These are phyloP conservation scores for Stephania japonica DNA, from an alignment of 164 flowering plant genomes.

Conservation along the genomic window DNA sequence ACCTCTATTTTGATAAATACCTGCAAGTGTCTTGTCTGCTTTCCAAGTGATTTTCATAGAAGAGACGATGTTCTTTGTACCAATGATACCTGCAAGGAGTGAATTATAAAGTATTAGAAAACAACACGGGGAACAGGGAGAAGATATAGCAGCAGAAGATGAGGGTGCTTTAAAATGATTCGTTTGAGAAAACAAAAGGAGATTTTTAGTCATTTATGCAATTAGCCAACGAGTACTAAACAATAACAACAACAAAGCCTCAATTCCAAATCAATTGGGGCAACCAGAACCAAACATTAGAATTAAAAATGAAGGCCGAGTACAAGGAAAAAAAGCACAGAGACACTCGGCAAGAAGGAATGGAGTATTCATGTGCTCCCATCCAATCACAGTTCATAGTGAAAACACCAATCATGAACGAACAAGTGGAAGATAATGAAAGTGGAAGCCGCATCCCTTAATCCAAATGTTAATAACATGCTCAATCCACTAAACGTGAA, in stretches of 20 bases:
- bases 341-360: too few species aligned
- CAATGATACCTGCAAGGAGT: slow-evolving; percentile 76
- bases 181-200: slow-evolving; percentile 32
- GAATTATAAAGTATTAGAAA: slow-evolving; percentile 58
- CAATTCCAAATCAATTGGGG: neutral
- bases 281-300: too few species aligned
- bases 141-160: slow-evolving; percentile 41
- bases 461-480: neutral
- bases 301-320: too few species aligned
- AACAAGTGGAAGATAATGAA: too few species aligned
- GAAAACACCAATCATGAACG: too few species aligned
- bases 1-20: slow-evolving; percentile 15
- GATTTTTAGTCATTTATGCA: neutral
- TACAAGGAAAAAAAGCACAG: too few species aligned
- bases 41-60: slow-evolving; percentile 37
- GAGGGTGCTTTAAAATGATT: slow-evolving; percentile 46
- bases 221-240: neutral
- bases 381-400: too few species aligned
- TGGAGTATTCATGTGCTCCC: too few species aligned
- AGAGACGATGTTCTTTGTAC: neutral
- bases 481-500: neutral
- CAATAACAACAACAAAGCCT: neutral
- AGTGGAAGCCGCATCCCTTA: too few species aligned
- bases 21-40: slow-evolving; percentile 67
- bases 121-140: slow-evolving; percentile 45